These are phyloP conservation scores for Sarocladiaceae sp. DNA, from an alignment of 2,329 filamentous ascomycete genomes.

Conservation along the genomic window DNA sequence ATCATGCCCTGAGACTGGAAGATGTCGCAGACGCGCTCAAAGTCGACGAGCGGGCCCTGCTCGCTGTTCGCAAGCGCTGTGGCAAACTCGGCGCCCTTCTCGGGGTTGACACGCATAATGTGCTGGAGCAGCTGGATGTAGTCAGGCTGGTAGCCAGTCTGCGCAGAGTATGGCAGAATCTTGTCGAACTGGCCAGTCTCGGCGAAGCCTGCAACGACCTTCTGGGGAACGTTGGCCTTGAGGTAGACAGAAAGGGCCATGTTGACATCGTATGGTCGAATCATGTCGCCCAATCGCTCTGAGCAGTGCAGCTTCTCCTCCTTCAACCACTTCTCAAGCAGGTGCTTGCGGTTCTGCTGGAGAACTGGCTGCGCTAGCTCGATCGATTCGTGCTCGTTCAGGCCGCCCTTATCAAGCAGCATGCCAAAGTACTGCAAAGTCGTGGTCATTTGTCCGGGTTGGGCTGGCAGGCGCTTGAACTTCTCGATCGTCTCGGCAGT, in stretches of 20 bases:
- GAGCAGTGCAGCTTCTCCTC: conserved; percentile 96
- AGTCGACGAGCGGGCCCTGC: conserved; percentile 79
- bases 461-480: conserved; percentile 81
- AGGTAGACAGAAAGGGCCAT: conserved; percentile 87
- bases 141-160: conserved; percentile 88
- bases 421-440: conserved; percentile 98
- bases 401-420: conserved; percentile 87
- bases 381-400: conserved; percentile 91
- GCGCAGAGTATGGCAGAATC: conserved; percentile 85
- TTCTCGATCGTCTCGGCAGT: conserved; percentile 93
- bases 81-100: conserved; percentile 93
- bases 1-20: conserved; percentile 98
- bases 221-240: conserved; percentile 84
- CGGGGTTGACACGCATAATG: conserved; percentile 84
- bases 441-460: conserved; percentile 82
- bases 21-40: conserved; percentile 93
- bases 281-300: conserved; percentile 92
- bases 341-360: conserved; percentile 87
- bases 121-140: conserved; percentile 90
- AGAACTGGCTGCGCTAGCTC: conserved; percentile 92
- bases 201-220: conserved; percentile 91
- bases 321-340: conserved; percentile 96
- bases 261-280: conserved; percentile 83
- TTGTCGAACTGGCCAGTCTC: conserved; percentile 97
- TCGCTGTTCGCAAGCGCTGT: conserved; percentile 88